Conservation (phyloP, 1,284 basidiomycete species). For the Papiliotrema terrestris region DNA sequence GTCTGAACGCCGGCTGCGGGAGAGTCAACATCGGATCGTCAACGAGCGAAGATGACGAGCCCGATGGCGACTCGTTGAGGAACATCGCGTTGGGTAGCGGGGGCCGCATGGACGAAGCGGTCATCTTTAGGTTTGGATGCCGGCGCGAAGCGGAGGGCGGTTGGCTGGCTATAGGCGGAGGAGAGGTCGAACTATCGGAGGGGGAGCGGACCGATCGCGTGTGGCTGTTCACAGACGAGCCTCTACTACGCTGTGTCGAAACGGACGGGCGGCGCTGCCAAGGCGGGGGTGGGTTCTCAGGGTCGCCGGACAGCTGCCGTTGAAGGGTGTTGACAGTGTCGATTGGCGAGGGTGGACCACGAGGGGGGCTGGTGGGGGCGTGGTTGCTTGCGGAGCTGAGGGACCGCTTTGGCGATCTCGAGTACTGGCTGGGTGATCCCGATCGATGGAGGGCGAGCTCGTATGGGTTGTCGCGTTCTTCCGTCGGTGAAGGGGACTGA, state of each 20-base stretch:
- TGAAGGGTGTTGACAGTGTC: slow-evolving; percentile 27
- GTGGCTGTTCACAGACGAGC: neutral
- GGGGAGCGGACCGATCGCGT: slow-evolving; percentile 3
- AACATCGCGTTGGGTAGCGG: slow-evolving; percentile 15
- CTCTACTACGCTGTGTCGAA: slow-evolving; percentile 9
- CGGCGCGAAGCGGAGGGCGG: slow-evolving; percentile 10
- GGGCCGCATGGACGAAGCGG: slow-evolving; percentile 4
- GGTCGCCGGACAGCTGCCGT: slow-evolving; percentile 37
- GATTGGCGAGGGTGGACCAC: slow-evolving; percentile 18
- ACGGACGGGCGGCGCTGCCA: slow-evolving; percentile 39
- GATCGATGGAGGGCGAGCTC: slow-evolving; percentile 19
- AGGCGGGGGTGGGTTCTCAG: slow-evolving; percentile 40
- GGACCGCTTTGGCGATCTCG: neutral
- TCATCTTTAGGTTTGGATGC: slow-evolving; percentile 18
- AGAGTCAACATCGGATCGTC: slow-evolving; percentile 19
- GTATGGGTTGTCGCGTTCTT: slow-evolving; percentile 28
- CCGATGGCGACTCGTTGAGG: slow-evolving; percentile 25
- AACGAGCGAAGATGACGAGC: slow-evolving; percentile 15
- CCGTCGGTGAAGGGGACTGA: slow-evolving; percentile 30
- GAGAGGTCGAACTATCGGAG: slow-evolving; percentile 5
- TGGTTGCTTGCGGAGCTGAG: neutral
- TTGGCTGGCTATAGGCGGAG: neutral
- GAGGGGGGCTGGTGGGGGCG: neutral
- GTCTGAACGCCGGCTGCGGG: slow-evolving; percentile 33
- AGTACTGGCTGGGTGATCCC: neutral